Base-by-base conservation (phyloP, 2,329 filamentous ascomycete genomes). In the Epicoccum sorghinum region DNA sequence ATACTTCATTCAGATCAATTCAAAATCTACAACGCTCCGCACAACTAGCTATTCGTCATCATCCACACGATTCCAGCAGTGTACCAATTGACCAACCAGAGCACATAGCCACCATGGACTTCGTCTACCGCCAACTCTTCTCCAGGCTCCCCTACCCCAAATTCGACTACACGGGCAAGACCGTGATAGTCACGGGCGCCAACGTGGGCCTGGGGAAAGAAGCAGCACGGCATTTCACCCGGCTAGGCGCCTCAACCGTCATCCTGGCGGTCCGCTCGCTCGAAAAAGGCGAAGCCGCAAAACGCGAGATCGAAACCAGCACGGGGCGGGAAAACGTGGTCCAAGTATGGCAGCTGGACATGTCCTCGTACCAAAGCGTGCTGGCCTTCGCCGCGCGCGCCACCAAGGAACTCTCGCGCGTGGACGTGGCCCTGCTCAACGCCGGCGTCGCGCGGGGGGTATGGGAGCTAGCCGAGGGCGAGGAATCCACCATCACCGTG, bases 401-500 rank as follows among this genome's bases (percentile, higher is more conserved):
- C 4, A 49, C 61, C 5, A 46, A 52, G n/a, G 59, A 68, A 25
- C 50, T 72, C 13, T 38, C 57, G 6, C 50, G 63, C 3, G 46
- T 76, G 12, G 72, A 76, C 45, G 60, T 70, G 14, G 62, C 65
- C 1, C 47, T 75, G 3, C 52, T 68, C 10, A 77, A 77, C 45
- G 74, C 75, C 1, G 75, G 71, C 7, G 57, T 75, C 1, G 57
- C 55, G 4, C 47, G 45, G 8, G 36, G 47, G 1, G 44, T 58
- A 9, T 74, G 60, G 52, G 42, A 59, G 9, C 41, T 55, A 5
- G 41, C 44, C 2, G 62, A 73, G 47, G 70, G 64, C 8, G 65
- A 65, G 52, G 74, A 77, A 55, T 47, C 47, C n/a, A 78, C 72
- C 0, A 59, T 86, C 9, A 81, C 85, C 59, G 79, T 84, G 54